Base-by-base conservation (phyloP, 2,329 filamentous ascomycete genomes). In the Colletotrichum musicola region DNA sequence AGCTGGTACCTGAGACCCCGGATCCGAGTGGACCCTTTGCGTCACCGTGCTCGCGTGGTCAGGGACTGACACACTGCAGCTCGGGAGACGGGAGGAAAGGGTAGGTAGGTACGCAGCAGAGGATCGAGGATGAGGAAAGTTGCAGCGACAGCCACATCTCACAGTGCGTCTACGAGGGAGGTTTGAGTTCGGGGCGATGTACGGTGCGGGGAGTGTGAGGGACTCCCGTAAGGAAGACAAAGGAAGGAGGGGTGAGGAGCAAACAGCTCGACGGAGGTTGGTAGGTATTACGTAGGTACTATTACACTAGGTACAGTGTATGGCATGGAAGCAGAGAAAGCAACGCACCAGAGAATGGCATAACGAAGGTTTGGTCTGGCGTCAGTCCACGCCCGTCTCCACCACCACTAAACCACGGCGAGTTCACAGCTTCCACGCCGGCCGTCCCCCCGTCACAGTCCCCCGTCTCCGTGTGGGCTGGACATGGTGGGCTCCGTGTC, bases 1-100 rank as follows among this genome's bases (percentile, higher is more conserved):
- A 50, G 55, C 69, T 66, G 44, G 71, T 72, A 71, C 69, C 71
- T 64, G 63, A 65, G 60, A 72, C 71, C 71, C 71, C 69, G 62
- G 69, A 71, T 71, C 59, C 47, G 62, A 62, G 66, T 69, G 69
- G 69, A 53, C 38, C 47, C 53, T 60, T 57, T 71, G 70, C 70
- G 70, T 71, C 70, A 71, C 68, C 47, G 60, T 61, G 60, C 59
- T 68, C 68, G 30, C 63, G 57, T 67, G 22, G 64, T 57, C 42
- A 50, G 38, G 46, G n/a, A 42, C 20, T 46, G 16, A 20, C 35
- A 20, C 35, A 27, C 44, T 50, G 46, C 46, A 50, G 44, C 44
- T 60, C 30, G 46, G 57, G 46, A 35, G 30, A 60, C 57, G 57
- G 30, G 16, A 62, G 59, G 40, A 54, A 30, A 53, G 59, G 42